Conservation (phyloP, 768 basidiomycete genomes). For the Auriscalpium microsporum region DNA sequence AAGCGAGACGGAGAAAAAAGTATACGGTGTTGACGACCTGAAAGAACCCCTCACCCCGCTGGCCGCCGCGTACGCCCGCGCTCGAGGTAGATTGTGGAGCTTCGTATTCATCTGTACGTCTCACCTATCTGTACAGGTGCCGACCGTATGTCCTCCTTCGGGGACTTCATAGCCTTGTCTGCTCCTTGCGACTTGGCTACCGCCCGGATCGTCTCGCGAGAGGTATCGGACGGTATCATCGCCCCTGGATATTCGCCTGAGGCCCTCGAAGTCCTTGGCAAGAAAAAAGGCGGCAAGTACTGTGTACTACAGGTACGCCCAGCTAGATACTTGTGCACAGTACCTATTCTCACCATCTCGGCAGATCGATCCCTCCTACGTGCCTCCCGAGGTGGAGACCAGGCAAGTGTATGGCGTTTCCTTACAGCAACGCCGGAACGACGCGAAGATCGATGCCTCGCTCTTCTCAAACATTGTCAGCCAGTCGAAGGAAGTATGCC, state of each 20-base stretch:
- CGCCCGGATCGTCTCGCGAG: constrained; percentile 94
- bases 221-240: constrained; percentile 97
- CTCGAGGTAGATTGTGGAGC: constrained; percentile 53
- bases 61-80: constrained; percentile 91
- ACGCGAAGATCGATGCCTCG: constrained; percentile 72
- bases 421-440: constrained; percentile 86
- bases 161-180: constrained; percentile 96
- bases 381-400: constrained; percentile 75
- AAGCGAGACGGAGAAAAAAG: constrained; percentile 77
- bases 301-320: constrained; percentile 80
- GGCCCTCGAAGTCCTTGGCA: constrained; percentile 82
- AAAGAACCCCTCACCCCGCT: constrained; percentile 84
- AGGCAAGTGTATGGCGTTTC: constrained; percentile 92
- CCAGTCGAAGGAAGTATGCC: constrained; percentile 71
- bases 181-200: constrained; percentile 89
- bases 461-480: constrained; percentile 88
- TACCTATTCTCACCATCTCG: background rate
- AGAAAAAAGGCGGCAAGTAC: constrained; percentile 99
- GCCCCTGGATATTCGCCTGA: constrained; percentile 87
- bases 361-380: constrained; percentile 84
- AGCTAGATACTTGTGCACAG: background rate
- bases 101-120: background rate
- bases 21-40: constrained; percentile 94
- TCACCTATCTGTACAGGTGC: constrained; percentile 47
- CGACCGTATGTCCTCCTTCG: constrained; percentile 99